Percentiles rank a stretch among this genome's conserved stretches.
These are phyloP conservation scores for Lizanozyma gosingica DNA, from an alignment of 1,139 yeast genomes.

Conservation along the genomic window DNA sequence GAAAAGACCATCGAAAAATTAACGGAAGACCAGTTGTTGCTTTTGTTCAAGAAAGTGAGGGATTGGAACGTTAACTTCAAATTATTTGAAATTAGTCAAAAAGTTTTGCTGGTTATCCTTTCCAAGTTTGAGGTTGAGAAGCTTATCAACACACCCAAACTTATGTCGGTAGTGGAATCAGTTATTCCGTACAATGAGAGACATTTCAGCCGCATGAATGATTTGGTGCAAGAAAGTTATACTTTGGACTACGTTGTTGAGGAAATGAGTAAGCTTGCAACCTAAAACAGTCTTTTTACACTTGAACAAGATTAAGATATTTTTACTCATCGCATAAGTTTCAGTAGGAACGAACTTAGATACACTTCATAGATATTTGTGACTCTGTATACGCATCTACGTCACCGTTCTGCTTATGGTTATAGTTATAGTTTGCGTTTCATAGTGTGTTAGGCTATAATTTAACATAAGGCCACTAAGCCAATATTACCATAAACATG, in stretches of 20 bases:
- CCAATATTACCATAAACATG: too few species aligned
- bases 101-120: slow-evolving; percentile 57
- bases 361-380: too few species aligned
- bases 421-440: too few species aligned
- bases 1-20: slow-evolving; percentile 58
- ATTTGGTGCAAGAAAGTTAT: slow-evolving; percentile 74
- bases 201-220: slow-evolving; percentile 70
- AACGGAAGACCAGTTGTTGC: slow-evolving; percentile 48
- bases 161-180: slow-evolving; percentile 61
- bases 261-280: slow-evolving; percentile 50
- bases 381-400: too few species aligned
- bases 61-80: slow-evolving; percentile 94
- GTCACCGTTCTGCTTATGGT: too few species aligned
- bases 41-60: slow-evolving; percentile 64
- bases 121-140: slow-evolving; percentile 43
- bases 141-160: slow-evolving; percentile 57
- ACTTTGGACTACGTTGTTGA: slow-evolving; percentile 77
- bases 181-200: slow-evolving; percentile 82
- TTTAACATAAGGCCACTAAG: too few species aligned
- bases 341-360: too few species aligned
- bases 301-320: slow-evolving; percentile 4
- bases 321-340: too few species aligned
- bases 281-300: slow-evolving; percentile 2
- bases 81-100: slow-evolving; percentile 74
- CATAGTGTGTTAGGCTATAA: too few species aligned